Base-by-base conservation (phyloP, 495 filamentous ascomycete genomes). In the Zalerion maritima region DNA sequence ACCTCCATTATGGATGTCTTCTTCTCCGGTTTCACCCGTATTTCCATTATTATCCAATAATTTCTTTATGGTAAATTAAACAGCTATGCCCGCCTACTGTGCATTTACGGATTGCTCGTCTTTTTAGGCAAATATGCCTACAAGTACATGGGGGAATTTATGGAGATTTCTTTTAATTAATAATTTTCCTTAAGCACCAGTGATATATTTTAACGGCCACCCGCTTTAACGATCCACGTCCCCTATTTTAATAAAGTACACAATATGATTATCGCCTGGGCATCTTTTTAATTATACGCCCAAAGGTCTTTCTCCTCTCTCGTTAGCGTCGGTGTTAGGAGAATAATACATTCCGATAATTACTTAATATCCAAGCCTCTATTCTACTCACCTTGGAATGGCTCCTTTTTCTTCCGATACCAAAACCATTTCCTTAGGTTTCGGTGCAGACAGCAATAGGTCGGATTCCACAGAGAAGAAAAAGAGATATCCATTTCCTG, bases 81-180 rank as follows among this genome's bases (percentile, higher is more conserved):
- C n/a, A n/a, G n/a, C n/a, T n/a, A n/a, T n/a, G n/a, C n/a, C n/a
- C n/a, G n/a, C n/a, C n/a, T n/a, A n/a, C n/a, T n/a, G n/a, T n/a
- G n/a, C n/a, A n/a, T n/a, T n/a, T n/a, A n/a, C n/a, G n/a, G n/a
- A n/a, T n/a, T n/a, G n/a, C n/a, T n/a, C n/a, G n/a, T n/a, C n/a
- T n/a, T n/a, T n/a, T n/a, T n/a, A n/a, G n/a, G n/a, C n/a, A n/a
- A n/a, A n/a, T n/a, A n/a, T n/a, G n/a, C n/a, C n/a, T n/a, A n/a
- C n/a, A n/a, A n/a, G n/a, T n/a, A n/a, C n/a, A n/a, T n/a, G n/a
- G n/a, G n/a, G n/a, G n/a, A n/a, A 22, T 24, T 43, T 24, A 37
- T 43, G 4, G 41, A 40, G 31, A 45, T 34, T 29, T 40, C 49
- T 40, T 52, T 52, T 19, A 47, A 49, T 55, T 38, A 19, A 42